Conservation (phyloP, 805 yeast species). For the Starmerella floricola region DNA sequence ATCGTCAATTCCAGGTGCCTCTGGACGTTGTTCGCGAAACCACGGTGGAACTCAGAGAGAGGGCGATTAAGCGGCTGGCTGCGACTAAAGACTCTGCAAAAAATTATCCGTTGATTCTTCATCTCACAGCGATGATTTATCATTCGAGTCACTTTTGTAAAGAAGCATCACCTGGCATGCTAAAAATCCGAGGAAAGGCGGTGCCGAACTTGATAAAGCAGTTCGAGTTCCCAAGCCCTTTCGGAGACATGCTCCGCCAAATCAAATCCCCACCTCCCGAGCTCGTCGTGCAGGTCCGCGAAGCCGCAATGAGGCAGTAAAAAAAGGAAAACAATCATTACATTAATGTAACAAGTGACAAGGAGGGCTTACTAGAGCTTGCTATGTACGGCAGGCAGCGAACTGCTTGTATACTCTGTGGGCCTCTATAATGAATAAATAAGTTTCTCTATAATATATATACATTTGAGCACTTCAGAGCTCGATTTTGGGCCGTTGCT, state of each 20-base stretch:
- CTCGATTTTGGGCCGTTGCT: conserved; percentile 15
- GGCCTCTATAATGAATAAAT: background rate
- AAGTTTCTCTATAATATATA: too few relatives aligned
- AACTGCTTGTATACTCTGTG: too few relatives aligned
- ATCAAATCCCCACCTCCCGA: conserved; percentile 8
- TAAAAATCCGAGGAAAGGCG: conserved; percentile 25
- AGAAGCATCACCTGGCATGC: conserved; percentile 12
- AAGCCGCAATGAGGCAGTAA: background rate
- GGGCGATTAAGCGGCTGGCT: background rate
- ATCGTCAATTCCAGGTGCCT: conserved; percentile 8
- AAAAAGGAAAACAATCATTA: too few relatives aligned
- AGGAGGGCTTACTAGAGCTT: too few relatives aligned
- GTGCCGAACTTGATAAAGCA: conserved; percentile 25
- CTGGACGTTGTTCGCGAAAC: conserved; percentile 3
- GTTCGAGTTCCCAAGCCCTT: conserved; percentile 20
- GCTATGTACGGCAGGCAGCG: too few relatives aligned
- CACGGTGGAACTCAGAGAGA: conserved; percentile 8
- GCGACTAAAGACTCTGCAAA: conserved; percentile 16
- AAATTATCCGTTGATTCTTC: conserved; percentile 24
- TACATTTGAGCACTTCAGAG: background rate
- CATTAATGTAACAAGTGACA: too few relatives aligned
- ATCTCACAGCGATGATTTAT: conserved; percentile 21
- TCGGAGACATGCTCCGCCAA: conserved; percentile 16
- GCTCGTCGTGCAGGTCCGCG: conserved; percentile 6
- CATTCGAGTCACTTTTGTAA: conserved; percentile 16